phyloP scores from a whole-genome alignment of 169 alveolate species.

The Babesia sp. region DNA sequence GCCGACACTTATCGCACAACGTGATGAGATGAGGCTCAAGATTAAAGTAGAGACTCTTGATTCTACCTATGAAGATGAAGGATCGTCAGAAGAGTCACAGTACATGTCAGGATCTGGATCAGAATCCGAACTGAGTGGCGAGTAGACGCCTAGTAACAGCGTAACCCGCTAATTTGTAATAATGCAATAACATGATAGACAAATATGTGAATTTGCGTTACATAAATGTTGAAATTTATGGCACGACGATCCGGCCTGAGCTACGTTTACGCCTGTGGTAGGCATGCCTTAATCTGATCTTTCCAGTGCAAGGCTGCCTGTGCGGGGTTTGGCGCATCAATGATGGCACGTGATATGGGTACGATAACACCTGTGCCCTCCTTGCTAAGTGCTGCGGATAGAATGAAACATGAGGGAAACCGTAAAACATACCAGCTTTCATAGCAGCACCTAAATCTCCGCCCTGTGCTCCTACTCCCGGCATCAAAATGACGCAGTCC shows the following conservation, averaged over 20 bases:
- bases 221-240: too few species aligned
- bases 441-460: slow-evolving; percentile 69
- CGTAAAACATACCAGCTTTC: slow-evolving; percentile 64
- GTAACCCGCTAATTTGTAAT: too few species aligned
- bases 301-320: slow-evolving; percentile 58
- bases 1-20: slow-evolving; percentile 40
- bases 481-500: slow-evolving; percentile 67
- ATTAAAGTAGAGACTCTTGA: slow-evolving; percentile 53
- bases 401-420: background rate
- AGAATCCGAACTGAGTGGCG: too few species aligned
- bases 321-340: slow-evolving; percentile 55
- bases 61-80: slow-evolving; percentile 25
- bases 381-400: slow-evolving; percentile 33
- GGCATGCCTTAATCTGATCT: slow-evolving; percentile 26
- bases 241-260: background rate
- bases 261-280: background rate
- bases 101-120: slow-evolving; percentile 3
- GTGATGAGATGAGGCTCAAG: slow-evolving; percentile 45
- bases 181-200: too few species aligned
- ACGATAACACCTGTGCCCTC: slow-evolving; percentile 50
- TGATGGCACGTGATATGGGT: slow-evolving; percentile 60
- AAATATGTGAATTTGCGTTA: too few species aligned
- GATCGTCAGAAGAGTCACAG: slow-evolving; percentile 7
- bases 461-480: slow-evolving; percentile 80
- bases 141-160: too few species aligned